These are phyloP conservation scores for Xylaria sp. DNA, from an alignment of 2,329 filamentous ascomycete species.

Conservation along the genomic window DNA sequence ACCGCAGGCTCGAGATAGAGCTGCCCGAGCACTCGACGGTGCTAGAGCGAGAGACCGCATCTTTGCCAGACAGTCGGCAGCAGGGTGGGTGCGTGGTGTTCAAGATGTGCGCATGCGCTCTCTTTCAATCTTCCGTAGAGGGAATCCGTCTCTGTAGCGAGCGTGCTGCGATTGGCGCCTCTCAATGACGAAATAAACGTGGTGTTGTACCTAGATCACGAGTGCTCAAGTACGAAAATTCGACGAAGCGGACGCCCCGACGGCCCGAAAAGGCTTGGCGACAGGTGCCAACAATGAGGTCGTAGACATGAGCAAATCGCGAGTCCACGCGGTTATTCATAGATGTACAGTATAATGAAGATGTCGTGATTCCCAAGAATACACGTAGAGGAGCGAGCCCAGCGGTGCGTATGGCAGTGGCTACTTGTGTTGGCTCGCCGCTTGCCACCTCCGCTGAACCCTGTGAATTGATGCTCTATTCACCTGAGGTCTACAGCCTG, in stretches of 20 bases:
- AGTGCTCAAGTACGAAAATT: conserved; percentile 15
- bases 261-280: not conserved
- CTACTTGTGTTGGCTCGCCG: no score
- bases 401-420: no score
- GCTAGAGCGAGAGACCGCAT: conserved; percentile 22
- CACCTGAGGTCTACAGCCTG: not conserved
- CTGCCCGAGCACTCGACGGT: conserved; percentile 6
- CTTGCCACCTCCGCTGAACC: no score
- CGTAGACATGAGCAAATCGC: not conserved
- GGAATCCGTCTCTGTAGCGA: not conserved
- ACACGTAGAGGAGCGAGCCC: no score
- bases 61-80: not conserved
- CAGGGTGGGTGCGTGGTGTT: conserved; percentile 1
- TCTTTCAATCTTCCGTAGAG: not conserved
- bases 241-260: not conserved
- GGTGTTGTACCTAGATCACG: conserved; percentile 2
- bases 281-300: not conserved
- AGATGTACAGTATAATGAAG: no score
- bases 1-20: conserved; percentile 18
- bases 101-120: conserved; percentile 7
- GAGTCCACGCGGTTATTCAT: no score
- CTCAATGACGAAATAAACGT: not conserved
- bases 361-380: no score
- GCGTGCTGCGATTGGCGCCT: conserved; percentile 1
- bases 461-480: not conserved